Conservation (phyloP, 2,329 filamentous ascomycete species). For the Microcyclospora pomicola region DNA sequence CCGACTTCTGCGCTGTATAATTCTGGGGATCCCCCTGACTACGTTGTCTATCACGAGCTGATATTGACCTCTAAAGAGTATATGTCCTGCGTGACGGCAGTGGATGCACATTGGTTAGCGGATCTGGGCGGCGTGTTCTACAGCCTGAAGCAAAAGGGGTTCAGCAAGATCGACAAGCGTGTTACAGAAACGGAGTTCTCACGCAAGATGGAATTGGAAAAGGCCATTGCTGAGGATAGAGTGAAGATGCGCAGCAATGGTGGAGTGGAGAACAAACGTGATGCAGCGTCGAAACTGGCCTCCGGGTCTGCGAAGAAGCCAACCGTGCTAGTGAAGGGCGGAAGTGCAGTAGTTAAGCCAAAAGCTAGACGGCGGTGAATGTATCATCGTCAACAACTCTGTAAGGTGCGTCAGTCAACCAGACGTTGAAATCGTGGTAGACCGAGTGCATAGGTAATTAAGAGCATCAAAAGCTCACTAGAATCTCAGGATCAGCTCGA, state of each 20-base stretch:
- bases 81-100: slow-evolving; percentile 91
- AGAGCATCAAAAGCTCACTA: too few species aligned
- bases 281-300: too few species aligned
- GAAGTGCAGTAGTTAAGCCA: too few species aligned
- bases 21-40: slow-evolving; percentile 84
- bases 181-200: slow-evolving; percentile 18
- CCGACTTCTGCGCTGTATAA: slow-evolving; percentile 90
- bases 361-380: too few species aligned
- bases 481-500: too few species aligned
- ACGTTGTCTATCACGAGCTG: slow-evolving; percentile 94
- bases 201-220: slow-evolving; percentile 19
- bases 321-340: too few species aligned
- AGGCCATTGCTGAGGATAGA: slow-evolving; percentile 17
- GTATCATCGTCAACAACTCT: too few species aligned
- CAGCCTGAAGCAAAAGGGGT: slow-evolving; percentile 93
- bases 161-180: slow-evolving; percentile 11
- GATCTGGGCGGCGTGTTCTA: slow-evolving; percentile 96
- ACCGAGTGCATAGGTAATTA: too few species aligned
- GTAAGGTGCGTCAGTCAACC: too few species aligned
- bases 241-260: background rate
- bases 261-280: too few species aligned
- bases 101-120: slow-evolving; percentile 94
- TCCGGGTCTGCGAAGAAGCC: too few species aligned
- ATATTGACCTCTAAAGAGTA: slow-evolving; percentile 96
- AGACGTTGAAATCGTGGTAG: too few species aligned